These are phyloP conservation scores for Entomophthora muscae DNA, from an alignment of 371 early-diverging fungal species.

Conservation along the genomic window DNA sequence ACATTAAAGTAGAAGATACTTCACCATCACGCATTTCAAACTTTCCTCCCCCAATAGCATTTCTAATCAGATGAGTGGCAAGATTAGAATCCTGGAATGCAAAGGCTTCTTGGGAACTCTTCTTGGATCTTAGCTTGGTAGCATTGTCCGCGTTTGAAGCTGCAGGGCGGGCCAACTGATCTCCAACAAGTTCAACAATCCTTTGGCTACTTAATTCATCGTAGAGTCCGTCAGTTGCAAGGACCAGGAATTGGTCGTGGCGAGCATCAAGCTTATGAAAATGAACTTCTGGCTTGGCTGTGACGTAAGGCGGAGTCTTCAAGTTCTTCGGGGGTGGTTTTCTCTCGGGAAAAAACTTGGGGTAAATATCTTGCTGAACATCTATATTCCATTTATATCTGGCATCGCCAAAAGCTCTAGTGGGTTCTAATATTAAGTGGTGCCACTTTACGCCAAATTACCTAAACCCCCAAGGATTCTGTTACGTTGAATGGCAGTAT, in stretches of 20 bases:
- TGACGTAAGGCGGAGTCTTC: conserved; percentile 85
- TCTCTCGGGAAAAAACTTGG: conserved; percentile 27
- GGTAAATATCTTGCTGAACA: conserved; percentile 28
- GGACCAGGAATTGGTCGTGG: conserved; percentile 62
- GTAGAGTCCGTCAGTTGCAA: conserved; percentile 91
- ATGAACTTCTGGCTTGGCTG: conserved; percentile 69
- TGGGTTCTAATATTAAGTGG: no score
- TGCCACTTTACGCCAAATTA: conserved; percentile 16
- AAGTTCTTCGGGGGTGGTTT: conserved; percentile 45
- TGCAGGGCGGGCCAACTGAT: conserved; percentile 19
- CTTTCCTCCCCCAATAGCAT: conserved; percentile 45
- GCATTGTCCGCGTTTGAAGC: conserved; percentile 3
- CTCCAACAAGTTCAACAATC: conserved; percentile 39
- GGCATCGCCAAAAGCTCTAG: conserved; percentile 44
- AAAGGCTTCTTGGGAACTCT: conserved; percentile 11
- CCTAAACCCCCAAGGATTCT: conserved; percentile 62
- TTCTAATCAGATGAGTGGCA: conserved; percentile 70
- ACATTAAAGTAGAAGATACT: conserved; percentile 4
- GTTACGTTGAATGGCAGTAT: conserved; percentile 34
- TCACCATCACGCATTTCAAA: conserved; percentile 14
- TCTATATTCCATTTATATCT: conserved; percentile 61
- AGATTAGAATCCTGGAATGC: conserved; percentile 43
- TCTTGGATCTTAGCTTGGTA: conserved; percentile 3
- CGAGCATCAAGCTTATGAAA: conserved; percentile 33
- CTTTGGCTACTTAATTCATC: conserved; percentile 62